These are phyloP conservation scores for Leucocoprinus birnbaumii DNA, from an alignment of 768 basidiomycete genomes.

Conservation along the genomic window DNA sequence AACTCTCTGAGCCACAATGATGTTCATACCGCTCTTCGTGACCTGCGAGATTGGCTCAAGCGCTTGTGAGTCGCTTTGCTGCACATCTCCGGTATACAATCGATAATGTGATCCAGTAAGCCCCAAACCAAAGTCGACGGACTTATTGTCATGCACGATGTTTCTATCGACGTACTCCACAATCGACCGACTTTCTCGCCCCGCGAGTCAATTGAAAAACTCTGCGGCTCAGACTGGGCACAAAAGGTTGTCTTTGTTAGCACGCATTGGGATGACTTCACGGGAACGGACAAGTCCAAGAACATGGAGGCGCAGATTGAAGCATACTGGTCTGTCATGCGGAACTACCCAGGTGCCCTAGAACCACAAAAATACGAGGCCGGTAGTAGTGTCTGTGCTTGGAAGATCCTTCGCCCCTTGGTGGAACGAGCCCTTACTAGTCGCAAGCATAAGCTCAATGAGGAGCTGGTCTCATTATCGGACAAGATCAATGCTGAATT, in stretches of 20 bases:
- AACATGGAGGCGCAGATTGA: neutral
- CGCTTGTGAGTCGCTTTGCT: neutral
- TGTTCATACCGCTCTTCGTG: neutral
- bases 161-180: neutral
- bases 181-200: neutral
- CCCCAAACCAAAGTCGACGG: neutral
- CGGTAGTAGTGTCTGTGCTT: neutral
- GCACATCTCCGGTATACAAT: neutral
- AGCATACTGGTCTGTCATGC: neutral
- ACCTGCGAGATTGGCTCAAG: neutral
- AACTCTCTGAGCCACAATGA: neutral
- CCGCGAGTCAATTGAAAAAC: neutral
- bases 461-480: neutral
- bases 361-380: neutral
- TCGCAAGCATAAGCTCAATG: neutral
- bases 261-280: neutral
- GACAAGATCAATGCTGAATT: too few relatives aligned
- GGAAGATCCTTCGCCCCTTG: neutral
- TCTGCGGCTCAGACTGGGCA: neutral
- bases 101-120: neutral
- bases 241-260: conserved; percentile 5
- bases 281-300: neutral
- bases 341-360: neutral
- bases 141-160: conserved; percentile 5
- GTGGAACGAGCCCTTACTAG: neutral